A percentile compares a stretch with the other conserved stretches of the same genome.
These are phyloP conservation scores for Cephalotrichum gorgonifer DNA, from an alignment of 2,329 filamentous ascomycete genomes.

Conservation along the genomic window DNA sequence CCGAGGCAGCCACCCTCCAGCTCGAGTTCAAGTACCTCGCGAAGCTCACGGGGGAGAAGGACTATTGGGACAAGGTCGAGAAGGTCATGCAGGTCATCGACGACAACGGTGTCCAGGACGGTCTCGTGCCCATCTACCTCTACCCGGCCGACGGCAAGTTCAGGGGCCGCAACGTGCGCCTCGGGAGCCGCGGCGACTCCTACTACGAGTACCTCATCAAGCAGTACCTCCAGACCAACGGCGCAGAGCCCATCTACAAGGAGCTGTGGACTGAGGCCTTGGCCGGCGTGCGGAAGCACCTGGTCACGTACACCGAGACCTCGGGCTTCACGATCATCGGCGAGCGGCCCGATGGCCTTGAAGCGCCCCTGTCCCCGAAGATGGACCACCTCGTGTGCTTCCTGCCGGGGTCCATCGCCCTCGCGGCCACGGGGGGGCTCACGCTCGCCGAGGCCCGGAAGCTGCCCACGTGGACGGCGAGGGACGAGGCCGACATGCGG, in stretches of 20 bases:
- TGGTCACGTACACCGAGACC: conserved; percentile 77
- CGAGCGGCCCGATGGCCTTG: conserved; percentile 69
- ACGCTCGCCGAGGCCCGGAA: conserved; percentile 67
- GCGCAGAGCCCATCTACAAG: conserved; percentile 73
- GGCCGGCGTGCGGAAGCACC: conserved; percentile 76
- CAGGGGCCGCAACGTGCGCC: conserved; percentile 72
- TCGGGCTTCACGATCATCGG: conserved; percentile 81
- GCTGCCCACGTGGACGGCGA: conserved; percentile 59
- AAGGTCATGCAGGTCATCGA: conserved; percentile 88
- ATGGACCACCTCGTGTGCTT: conserved; percentile 99
- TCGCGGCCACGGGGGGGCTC: conserved; percentile 72
- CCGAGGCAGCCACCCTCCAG: conserved; percentile 85
- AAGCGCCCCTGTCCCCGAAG: conserved; percentile 61
- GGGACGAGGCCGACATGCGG: conserved; percentile 77
- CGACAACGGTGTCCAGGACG: conserved; percentile 66
- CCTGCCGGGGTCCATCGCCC: conserved; percentile 88
- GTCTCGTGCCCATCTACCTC: conserved; percentile 86
- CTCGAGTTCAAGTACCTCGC: conserved; percentile 96
- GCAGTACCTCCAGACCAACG: conserved; percentile 89
- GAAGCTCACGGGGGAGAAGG: conserved; percentile 82
- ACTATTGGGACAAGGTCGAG: conserved; percentile 88
- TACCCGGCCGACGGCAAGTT: conserved; percentile 71
- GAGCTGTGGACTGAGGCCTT: conserved; percentile 91
- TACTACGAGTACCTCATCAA: conserved; percentile 99
- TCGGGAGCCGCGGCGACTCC: conserved; percentile 90